Conservation (phyloP, 345 rosid genomes). For the Erucastrum elatum region DNA sequence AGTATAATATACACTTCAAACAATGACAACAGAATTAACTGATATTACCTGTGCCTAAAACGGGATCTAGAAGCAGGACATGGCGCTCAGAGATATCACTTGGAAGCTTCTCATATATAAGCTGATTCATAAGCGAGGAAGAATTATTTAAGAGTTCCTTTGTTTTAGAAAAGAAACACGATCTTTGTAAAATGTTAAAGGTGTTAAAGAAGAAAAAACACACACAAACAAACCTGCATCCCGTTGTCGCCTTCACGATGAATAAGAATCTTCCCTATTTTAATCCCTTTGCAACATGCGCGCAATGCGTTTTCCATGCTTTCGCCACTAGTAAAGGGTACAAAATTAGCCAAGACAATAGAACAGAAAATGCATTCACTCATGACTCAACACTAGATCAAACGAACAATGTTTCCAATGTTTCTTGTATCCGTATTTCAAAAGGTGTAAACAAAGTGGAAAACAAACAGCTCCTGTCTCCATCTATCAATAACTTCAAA, state of each 20-base stretch:
- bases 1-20: not conserved
- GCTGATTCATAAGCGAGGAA: constrained; percentile 42
- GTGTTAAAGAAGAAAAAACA: not conserved
- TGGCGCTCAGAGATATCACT: constrained; percentile 92
- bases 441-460: not conserved
- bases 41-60: constrained; percentile 80
- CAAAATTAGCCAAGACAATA: constrained; percentile 25
- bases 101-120: constrained; percentile 97
- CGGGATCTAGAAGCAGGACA: constrained; percentile 95
- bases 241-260: constrained; percentile 99
- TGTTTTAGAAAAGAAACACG: not conserved
- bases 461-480: not conserved
- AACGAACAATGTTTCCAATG: constrained; percentile 19
- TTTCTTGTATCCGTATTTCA: constrained; percentile 6
- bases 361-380: not conserved
- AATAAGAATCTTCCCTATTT: constrained; percentile 95
- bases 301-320: constrained; percentile 99
- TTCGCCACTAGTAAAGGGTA: constrained; percentile 67
- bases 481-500: constrained; percentile 7
- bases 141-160: not conserved
- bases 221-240: constrained; percentile 58
- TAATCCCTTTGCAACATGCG: constrained; percentile 97
- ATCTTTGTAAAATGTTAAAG: constrained; percentile 3
- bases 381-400: constrained; percentile 9
- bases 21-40: not conserved